Conservation (phyloP, 176 grass and related monocot genomes). For the Oryza meyeriana region DNA sequence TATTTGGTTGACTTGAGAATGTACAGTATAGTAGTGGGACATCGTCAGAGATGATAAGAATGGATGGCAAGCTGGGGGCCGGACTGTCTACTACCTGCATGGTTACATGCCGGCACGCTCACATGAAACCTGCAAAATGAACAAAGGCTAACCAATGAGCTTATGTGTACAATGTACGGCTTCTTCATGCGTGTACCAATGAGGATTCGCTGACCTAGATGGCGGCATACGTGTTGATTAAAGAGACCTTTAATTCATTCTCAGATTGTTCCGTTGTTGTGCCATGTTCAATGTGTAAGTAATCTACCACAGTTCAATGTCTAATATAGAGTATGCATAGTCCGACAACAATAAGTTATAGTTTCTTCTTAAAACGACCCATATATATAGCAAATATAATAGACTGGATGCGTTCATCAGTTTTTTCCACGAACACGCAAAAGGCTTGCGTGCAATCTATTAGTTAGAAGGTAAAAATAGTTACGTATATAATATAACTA, state of each 20-base stretch:
- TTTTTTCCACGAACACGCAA: not conserved
- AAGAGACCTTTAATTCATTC: not conserved
- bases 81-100: not conserved
- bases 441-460: not conserved
- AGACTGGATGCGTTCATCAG: too few species aligned
- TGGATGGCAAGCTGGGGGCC: not conserved
- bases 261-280: not conserved
- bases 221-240: not conserved
- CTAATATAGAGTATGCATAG: not conserved
- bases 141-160: not conserved
- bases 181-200: conserved; percentile 14
- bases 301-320: not conserved
- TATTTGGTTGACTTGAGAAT: not conserved
- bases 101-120: conserved; percentile 5
- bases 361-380: not conserved
- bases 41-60: not conserved
- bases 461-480: not conserved
- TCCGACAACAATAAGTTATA: not conserved
- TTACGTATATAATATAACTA: not conserved
- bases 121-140: not conserved
- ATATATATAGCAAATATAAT: not conserved
- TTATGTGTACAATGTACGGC: not conserved
- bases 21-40: not conserved
- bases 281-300: not conserved
- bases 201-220: conserved; percentile 18